Evolutionary conservation across 1,284 basidiomycete species (phyloP).

Genomic region (Microbotryum scabiosae): DNA sequence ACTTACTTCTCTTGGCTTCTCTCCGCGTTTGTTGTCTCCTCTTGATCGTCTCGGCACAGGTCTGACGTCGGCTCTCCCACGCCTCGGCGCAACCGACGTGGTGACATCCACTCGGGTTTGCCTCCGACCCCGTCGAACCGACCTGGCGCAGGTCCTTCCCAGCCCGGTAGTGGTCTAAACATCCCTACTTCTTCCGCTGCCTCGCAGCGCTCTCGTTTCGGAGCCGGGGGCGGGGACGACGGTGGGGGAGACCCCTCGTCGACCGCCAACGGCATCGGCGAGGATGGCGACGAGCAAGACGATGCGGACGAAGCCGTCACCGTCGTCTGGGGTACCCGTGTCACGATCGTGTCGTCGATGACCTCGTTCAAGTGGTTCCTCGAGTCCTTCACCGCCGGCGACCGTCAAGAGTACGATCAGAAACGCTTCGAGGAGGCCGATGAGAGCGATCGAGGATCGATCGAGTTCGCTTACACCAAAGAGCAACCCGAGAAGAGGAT

Average conservation of each 20-base stretch:
- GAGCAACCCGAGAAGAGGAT: conserved; percentile 41
- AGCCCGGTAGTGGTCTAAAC: conserved; percentile 1
- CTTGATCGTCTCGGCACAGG: background rate
- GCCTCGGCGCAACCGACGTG: conserved; percentile 30
- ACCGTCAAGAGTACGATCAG: conserved; percentile 66
- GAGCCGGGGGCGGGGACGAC: background rate
- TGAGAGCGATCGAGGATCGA: conserved; percentile 18
- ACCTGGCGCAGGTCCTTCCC: background rate
- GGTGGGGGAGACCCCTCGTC: conserved; percentile 17
- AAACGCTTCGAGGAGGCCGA: conserved; percentile 6
- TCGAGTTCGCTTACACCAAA: conserved; percentile 27
- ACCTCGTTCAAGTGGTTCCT: conserved; percentile 81
- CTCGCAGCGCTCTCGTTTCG: conserved; percentile 11
- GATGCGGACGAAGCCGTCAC: conserved; percentile 59
- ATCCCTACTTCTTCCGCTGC: conserved; percentile 17
- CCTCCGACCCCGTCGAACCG: conserved; percentile 24
- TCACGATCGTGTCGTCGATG: conserved; percentile 84
- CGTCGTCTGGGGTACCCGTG: conserved; percentile 94
- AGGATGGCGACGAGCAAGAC: conserved; percentile 18
- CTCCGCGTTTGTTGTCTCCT: background rate
- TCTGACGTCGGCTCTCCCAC: conserved; percentile 29
- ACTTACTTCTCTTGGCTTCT: no score
- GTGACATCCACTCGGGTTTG: conserved; percentile 36
- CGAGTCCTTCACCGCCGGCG: conserved; percentile 87
- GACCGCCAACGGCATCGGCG: conserved; percentile 11